Percentiles rank a stretch among this genome's conserved stretches.
These are phyloP conservation scores for Cornus controversa DNA, from an alignment of 148 eudicot species.

Conservation along the genomic window DNA sequence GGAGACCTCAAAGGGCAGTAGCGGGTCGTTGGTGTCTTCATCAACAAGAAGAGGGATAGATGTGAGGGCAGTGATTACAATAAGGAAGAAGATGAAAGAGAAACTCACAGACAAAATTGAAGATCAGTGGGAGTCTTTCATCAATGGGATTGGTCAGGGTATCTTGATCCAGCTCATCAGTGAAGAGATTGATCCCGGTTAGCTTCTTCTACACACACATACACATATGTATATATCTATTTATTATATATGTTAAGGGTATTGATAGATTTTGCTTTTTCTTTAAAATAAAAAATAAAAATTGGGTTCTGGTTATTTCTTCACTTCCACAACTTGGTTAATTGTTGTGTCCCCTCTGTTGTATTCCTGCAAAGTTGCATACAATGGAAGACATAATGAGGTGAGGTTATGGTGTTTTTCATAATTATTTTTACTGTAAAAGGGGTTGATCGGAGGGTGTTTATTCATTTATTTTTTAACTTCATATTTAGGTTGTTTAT, in stretches of 20 bases:
- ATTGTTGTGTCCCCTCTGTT: not conserved
- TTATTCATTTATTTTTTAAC: too few species aligned
- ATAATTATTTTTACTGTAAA: not conserved
- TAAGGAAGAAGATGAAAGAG: slow-evolving; percentile 77
- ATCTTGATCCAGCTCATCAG: slow-evolving; percentile 74
- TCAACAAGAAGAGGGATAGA: slow-evolving; percentile 24
- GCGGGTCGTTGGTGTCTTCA: slow-evolving; percentile 22
- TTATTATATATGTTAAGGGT: not conserved
- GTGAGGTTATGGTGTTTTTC: too few species aligned
- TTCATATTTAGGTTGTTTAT: too few species aligned
- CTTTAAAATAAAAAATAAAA: not conserved
- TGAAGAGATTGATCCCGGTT: slow-evolving; percentile 74
- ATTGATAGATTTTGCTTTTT: not conserved
- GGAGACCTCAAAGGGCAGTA: slow-evolving; percentile 13
- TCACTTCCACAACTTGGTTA: not conserved
- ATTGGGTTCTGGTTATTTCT: not conserved
- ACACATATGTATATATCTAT: not conserved
- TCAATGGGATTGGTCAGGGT: slow-evolving; percentile 69
- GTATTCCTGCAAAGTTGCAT: too few species aligned
- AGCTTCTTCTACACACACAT: not conserved
- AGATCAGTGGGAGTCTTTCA: slow-evolving; percentile 59
- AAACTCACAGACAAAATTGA: slow-evolving; percentile 61
- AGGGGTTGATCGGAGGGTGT: too few species aligned
- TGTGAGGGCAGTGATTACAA: slow-evolving; percentile 62
- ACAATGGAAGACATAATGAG: too few species aligned